Evolutionary conservation across 2,329 filamentous ascomycete genomes (phyloP).

Genomic region (Ambrosiella beaveri): DNA sequence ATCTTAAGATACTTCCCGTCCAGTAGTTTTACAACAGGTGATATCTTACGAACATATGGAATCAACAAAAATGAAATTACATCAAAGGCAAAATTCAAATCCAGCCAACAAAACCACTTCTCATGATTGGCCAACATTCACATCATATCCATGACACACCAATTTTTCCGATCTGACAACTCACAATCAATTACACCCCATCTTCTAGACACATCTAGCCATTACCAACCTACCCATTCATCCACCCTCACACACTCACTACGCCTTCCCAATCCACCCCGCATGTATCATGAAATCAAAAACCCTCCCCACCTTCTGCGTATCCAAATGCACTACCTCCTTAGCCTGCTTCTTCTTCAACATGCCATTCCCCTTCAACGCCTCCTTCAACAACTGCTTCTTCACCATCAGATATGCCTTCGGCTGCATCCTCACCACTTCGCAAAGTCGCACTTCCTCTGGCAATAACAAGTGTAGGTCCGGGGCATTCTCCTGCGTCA

Average conservation of each 20-base stretch:
- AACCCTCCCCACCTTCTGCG: constrained; percentile 66
- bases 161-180: not conserved
- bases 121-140: not conserved
- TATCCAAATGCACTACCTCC: constrained; percentile 69
- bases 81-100: not conserved
- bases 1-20: too few relatives aligned
- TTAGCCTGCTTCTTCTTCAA: constrained; percentile 90
- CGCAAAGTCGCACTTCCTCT: constrained; percentile 76
- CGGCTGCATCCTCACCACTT: constrained; percentile 65
- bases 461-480: constrained; percentile 74
- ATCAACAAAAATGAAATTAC: not conserved
- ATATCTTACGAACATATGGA: too few relatives aligned
- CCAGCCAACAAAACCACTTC: not conserved
- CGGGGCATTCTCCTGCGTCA: constrained; percentile 58
- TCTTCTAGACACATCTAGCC: not conserved
- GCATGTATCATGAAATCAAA: constrained; percentile 91
- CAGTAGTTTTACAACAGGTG: too few relatives aligned
- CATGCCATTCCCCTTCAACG: constrained; percentile 69
- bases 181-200: too few relatives aligned
- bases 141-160: not conserved
- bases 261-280: constrained; percentile 82
- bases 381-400: constrained; percentile 77
- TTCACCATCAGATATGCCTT: constrained; percentile 95
- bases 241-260: constrained; percentile 8
- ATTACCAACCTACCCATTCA: not conserved